phyloP scores from a whole-genome alignment of 129 eudicot species.

The Calendula officinalis region DNA sequence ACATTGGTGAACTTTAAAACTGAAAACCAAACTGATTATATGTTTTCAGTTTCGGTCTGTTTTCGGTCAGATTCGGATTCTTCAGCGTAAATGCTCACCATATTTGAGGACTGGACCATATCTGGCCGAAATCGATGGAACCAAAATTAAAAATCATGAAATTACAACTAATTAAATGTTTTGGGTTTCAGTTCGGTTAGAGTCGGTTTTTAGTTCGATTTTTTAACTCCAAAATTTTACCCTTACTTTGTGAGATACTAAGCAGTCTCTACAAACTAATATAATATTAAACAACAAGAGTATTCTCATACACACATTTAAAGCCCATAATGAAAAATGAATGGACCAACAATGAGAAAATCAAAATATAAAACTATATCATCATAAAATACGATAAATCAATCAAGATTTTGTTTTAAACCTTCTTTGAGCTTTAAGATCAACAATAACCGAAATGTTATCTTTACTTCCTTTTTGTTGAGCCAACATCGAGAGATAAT shows the following conservation, averaged over 20 bases:
- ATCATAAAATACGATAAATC: conserved; percentile 14
- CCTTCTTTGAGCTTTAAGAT: conserved; percentile 80
- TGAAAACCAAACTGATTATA: too few species aligned
- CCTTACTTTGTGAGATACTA: conserved; percentile 21
- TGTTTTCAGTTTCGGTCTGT: too few species aligned
- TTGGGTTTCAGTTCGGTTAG: too few species aligned
- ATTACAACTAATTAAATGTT: too few species aligned
- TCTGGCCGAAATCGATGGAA: too few species aligned
- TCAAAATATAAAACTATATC: conserved; percentile 26
- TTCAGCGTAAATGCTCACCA: too few species aligned
- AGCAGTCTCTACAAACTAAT: conserved; percentile 36
- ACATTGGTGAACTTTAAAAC: too few species aligned
- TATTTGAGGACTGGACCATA: too few species aligned
- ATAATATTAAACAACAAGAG: conserved; percentile 9
- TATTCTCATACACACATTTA: conserved; percentile 47
- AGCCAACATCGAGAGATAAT: conserved; percentile 65
- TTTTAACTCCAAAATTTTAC: too few species aligned
- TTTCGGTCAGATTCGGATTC: too few species aligned
- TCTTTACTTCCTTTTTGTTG: conserved; percentile 83
- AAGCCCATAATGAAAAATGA: conserved; percentile 66
- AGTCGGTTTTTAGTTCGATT: too few species aligned
- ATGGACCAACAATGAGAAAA: conserved; percentile 50
- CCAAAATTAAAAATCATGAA: too few species aligned
- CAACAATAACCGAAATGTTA: conserved; percentile 78
- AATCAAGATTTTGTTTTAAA: conserved; percentile 65